phyloP scores from a whole-genome alignment of 768 basidiomycete species.

The Coprinopsis cinerea region DNA sequence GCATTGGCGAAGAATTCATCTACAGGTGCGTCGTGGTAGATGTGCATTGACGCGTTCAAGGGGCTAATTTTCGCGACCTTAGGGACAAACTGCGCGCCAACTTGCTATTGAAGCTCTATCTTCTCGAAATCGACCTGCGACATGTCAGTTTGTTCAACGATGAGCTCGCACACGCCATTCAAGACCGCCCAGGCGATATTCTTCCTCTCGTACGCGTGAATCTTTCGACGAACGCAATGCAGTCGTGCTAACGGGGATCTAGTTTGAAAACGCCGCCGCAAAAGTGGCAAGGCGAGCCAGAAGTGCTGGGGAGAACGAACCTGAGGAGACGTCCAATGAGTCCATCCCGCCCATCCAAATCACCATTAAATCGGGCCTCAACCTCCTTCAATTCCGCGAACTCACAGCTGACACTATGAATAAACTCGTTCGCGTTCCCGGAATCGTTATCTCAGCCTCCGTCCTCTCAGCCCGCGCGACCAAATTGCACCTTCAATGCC shows the following conservation, averaged over 20 bases:
- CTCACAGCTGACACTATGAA: slow-evolving; percentile 93
- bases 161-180: slow-evolving; percentile 86
- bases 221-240: not conserved
- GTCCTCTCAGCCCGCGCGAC: slow-evolving; percentile 91
- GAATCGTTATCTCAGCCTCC: slow-evolving; percentile 96
- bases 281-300: slow-evolving; percentile 61
- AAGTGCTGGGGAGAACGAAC: no score
- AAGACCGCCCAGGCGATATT: slow-evolving; percentile 84
- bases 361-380: slow-evolving; percentile 83
- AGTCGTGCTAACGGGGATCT: not conserved
- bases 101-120: slow-evolving; percentile 79
- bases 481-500: slow-evolving; percentile 88
- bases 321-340: slow-evolving; percentile 28
- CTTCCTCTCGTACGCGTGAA: slow-evolving; percentile 68
- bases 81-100: slow-evolving; percentile 89
- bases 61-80: slow-evolving; percentile 15
- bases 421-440: slow-evolving; percentile 92
- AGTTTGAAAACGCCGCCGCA: slow-evolving; percentile 92
- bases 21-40: slow-evolving; percentile 59
- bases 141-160: slow-evolving; percentile 84
- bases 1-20: slow-evolving; percentile 85
- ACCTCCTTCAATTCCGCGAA: slow-evolving; percentile 90
- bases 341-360: slow-evolving; percentile 71
- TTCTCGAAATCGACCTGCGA: slow-evolving; percentile 81
- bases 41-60: not conserved